Conservation (phyloP, 139 green algal genomes). For the Tetraselmis chui region DNA sequence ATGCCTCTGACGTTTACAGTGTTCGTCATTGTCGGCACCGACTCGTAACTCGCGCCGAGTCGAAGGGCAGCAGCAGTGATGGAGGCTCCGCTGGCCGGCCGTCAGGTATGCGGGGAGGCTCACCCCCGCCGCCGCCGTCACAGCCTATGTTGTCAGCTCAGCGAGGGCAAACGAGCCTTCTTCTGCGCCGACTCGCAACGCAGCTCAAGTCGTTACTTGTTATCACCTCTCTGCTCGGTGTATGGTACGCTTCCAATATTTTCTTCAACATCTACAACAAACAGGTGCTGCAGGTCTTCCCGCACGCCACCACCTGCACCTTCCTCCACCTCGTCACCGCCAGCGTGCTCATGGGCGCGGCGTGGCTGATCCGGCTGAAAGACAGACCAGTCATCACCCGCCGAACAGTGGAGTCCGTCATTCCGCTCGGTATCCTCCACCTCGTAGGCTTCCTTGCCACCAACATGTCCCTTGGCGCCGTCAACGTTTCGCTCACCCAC, state of each 20-base stretch:
- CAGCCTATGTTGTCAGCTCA: background rate
- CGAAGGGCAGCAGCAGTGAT: too few species aligned
- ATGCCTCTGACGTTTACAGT: too few species aligned
- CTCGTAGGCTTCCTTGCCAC: constrained; percentile 9
- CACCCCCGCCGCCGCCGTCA: background rate
- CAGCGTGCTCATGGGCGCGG: constrained; percentile 12
- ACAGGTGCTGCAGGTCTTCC: constrained; percentile 13
- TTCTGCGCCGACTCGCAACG: background rate
- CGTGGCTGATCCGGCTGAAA: constrained; percentile 19
- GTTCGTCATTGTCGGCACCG: too few species aligned
- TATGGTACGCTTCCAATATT: constrained; percentile 19
- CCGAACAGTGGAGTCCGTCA: background rate
- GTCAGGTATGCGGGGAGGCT: too few species aligned
- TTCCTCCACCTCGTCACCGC: constrained; percentile 13
- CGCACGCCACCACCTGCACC: constrained; percentile 2
- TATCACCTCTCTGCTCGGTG: background rate
- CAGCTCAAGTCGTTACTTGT: background rate
- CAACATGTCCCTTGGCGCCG: constrained; percentile 5
- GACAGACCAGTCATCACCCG: constrained; percentile 6
- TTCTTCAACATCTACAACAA: constrained; percentile 25
- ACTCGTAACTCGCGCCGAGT: too few species aligned
- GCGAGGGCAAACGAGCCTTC: background rate
- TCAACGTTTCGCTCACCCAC: constrained; percentile 14
- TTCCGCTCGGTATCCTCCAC: constrained; percentile 12
- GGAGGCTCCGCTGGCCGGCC: too few species aligned